Evolutionary conservation across 2,329 filamentous ascomycete genomes (phyloP), one percentile per base, ranked within the genome.

Genomic region (Chalaropsis thielavioides): DNA sequence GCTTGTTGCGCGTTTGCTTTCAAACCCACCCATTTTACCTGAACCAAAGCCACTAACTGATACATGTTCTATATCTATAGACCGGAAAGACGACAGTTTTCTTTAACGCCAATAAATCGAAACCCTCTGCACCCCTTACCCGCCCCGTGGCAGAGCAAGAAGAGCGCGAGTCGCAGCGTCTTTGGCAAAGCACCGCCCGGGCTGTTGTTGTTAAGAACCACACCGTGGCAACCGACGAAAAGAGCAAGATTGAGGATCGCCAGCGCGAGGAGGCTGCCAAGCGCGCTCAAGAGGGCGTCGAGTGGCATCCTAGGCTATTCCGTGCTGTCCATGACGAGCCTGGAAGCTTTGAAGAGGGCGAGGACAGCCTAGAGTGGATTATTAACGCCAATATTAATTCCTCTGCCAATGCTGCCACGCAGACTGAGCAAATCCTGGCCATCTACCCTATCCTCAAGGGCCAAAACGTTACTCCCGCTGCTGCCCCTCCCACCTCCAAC

Each of bases 361-460:
- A 95, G 73, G 90, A 95, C 72, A 90, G 89, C 69, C 77, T 99
- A 38, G 94, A 97, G 75, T 99, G 90, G 90, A 92, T 97, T 71
- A 89, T 99, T 71, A 88, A 92, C 74, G 87, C 92, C 1, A 80
- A 86, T 65, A 83, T 99, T 91, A 95, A 67, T 38, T n/a, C 54
- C 72, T 75, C 3, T 83, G 89, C 0, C 77, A 87, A 69, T 81
- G 87, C 62, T 17, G 56, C 63, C 6, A 24, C 27, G 69, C 86
- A 90, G 71, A 81, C 83, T 4, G 82, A 95, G 71, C 92, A 97
- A 73, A 91, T 97, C 64, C 79, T 95, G 70, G 81, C 88, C 27
- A 91, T 97, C 67, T 88, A 90, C 63, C 90, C 94, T 1, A 88
- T 99, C 67, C 73, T 97, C 31, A 83, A 84, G 46, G 92, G 90